Base-by-base conservation (phyloP, 208 protist species). In the Eutreptiella sp. region DNA sequence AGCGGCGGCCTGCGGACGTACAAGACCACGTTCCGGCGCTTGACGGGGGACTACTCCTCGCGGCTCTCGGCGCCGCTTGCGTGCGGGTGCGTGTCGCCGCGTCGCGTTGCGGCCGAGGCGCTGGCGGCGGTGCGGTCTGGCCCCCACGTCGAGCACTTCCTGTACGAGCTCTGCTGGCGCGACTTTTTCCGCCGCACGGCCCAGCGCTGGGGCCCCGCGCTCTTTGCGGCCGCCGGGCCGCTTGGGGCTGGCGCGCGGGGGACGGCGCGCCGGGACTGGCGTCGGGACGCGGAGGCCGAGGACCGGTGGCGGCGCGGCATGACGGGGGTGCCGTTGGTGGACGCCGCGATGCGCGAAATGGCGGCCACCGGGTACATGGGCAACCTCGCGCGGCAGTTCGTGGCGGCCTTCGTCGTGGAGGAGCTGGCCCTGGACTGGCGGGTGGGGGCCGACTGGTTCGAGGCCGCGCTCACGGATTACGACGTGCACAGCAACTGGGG, bases 331-430 rank as follows among this genome's bases (percentile, higher is more conserved):
- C 75, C 75, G 4, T 66, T 80, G 33, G 65, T 80, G 1, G 75
- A 80, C 24, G 75, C 75, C 32, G 68, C 68, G 45, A 80, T 80
- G 75, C 38, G 66, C 27, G 73, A 80, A 57, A 48, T 80, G 16
- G 23, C 14, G 1, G 23, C 27, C 26, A 73, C 72, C 1, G 72
- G 62, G 35, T 74, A 35, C 5, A 27, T 41, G 34, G 7, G 2
- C 1, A 43, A 39, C 45, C 32, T 35, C 32, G 9, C 19, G 3
- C 31, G 29, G 19, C 23, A 76, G 19, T 34, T 62, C 0, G 63
- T 68, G 4, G 63, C 53, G 4, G 45, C 45, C n/a, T 64, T 68
- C 39, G 36, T 68, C 21, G 32, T 42, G 31, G 72, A 76, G 63
- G 53, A 73, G 32, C 19, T 79, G 46, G 29, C 53, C 5, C 47